Base-by-base conservation (phyloP, 352 stramenopile genomes). In the Phytopythium sindhum region DNA sequence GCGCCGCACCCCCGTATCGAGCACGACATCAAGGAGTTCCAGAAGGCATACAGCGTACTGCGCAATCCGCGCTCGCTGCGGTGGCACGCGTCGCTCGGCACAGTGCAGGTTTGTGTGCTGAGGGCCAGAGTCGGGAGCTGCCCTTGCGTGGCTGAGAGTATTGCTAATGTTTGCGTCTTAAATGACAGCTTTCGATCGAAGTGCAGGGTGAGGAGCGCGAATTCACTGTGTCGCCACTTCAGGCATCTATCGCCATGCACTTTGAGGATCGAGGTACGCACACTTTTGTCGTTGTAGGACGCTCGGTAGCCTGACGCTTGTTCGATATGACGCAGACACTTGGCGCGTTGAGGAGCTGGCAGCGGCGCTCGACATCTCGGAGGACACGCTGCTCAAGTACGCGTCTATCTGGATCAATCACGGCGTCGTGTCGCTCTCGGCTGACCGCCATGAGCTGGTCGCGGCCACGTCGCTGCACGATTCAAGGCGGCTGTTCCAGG, bases 171-270 rank as follows among this genome's bases (percentile, higher is more conserved):
- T 10, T 12, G 7, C 14, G 23, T n/a, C 15, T 19, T 19, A 10
- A 31, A 4, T 23, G n/a, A 19, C 52, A 57, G 52, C 10, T 90
- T 11, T 80, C 77, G 44, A 88, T 99, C n/a, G 95, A 99, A 63
- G 75, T 98, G 3, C 77, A 95, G 65, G 84, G 64, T 39, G 80
- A 82, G 65, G 81, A 72, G 74, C 85, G 75, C 45, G 91, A 88
- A 60, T 99, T 91, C 61, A 91, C 70, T 0, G 97, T 98, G 4
- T 95, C 92, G 19, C 96, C 95, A 15, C 72, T 98, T 4, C 87
- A 98, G 72, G 96, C 96, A 28, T 97, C 95, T 2, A 90, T 99
- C 39, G 91, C 99, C 45, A 77, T 97, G 61, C 82, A 98, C 69
- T 99, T 99, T 69, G 91, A 97, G 67, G 93, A 98, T 39, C 86